Base-by-base conservation (phyloP, 1,284 basidiomycete species). In the Apiotrichum sp. region DNA sequence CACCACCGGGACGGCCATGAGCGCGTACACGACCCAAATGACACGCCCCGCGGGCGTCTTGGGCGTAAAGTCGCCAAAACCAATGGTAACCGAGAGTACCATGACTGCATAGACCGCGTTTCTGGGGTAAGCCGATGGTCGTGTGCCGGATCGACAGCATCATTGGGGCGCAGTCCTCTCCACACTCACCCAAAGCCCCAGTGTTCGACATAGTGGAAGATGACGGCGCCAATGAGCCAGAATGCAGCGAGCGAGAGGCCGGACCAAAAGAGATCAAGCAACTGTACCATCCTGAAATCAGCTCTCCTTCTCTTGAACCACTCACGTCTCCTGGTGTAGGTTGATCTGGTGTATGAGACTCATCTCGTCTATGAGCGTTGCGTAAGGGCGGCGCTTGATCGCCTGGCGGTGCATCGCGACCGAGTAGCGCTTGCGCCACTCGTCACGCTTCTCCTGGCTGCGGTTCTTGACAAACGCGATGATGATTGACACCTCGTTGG, bases 1-100 rank as follows among this genome's bases (percentile, higher is more conserved):
- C 33, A 80, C 74, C 51, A 80, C 68, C 0, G 78, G 78, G 16
- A 78, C 77, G 31, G 77, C 75, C 62, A 75, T 66, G 11, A 78
- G 57, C 2, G 72, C 72, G 57, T 76, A 79, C n/a, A 75, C 56
- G 47, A 78, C 67, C 62, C 76, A 78, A 48, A 75, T 66, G 13
- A 76, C 70, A 44, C 64, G 62, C 0, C 74, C 73, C 14, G 65
- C 71, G 2, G 68, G 63, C 4, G 65, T 66, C 0, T 31, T 51
- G 2, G 75, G 74, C 0, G 66, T 57, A 48, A 61, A 73, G 57
- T 77, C 74, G 34, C 75, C 75, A 52, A 70, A 76, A 1, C 75
- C 71, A 36, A 77, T 73, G 10, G 76, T 75, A 32, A 74, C 57
- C 36, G 68, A 71, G 39, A 75, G 62, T 35, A 77, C 62, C 61